Evolutionary conservation across 768 basidiomycete species (phyloP).

Genomic region (Sporobolomyces phaffii): DNA sequence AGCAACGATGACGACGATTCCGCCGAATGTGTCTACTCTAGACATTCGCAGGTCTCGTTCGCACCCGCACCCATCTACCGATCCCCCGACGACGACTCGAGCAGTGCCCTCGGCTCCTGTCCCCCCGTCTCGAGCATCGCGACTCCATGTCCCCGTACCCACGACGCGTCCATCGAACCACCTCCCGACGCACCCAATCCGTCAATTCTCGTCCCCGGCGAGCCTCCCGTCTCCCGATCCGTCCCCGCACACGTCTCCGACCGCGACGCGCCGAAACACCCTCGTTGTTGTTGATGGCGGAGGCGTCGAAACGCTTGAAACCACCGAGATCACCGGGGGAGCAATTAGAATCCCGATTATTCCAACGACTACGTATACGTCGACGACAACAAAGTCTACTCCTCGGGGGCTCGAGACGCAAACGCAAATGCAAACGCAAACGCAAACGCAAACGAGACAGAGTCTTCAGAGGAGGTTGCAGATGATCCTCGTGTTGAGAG

Average conservation of each 20-base stretch:
- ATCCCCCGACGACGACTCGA: background rate
- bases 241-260: background rate
- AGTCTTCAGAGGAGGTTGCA: constrained; percentile 28
- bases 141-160: background rate
- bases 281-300: too few relatives aligned
- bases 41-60: constrained; percentile 4
- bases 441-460: background rate
- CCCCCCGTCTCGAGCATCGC: background rate
- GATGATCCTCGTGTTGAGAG: constrained; percentile 26
- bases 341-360: too few relatives aligned
- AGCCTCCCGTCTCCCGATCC: constrained; percentile 3
- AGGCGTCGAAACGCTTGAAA: too few relatives aligned
- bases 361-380: too few relatives aligned
- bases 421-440: background rate
- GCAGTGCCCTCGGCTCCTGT: background rate
- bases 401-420: background rate
- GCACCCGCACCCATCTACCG: background rate
- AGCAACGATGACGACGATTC: background rate
- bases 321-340: too few relatives aligned
- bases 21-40: background rate
- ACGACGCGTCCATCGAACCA: background rate
- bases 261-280: background rate
- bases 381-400: background rate
- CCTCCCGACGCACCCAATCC: background rate
- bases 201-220: constrained; percentile 1